Percentiles rank a stretch among this genome's conserved stretches.
Evolutionary conservation across 768 basidiomycete species (phyloP).

Genomic region (Suillus luteus): DNA sequence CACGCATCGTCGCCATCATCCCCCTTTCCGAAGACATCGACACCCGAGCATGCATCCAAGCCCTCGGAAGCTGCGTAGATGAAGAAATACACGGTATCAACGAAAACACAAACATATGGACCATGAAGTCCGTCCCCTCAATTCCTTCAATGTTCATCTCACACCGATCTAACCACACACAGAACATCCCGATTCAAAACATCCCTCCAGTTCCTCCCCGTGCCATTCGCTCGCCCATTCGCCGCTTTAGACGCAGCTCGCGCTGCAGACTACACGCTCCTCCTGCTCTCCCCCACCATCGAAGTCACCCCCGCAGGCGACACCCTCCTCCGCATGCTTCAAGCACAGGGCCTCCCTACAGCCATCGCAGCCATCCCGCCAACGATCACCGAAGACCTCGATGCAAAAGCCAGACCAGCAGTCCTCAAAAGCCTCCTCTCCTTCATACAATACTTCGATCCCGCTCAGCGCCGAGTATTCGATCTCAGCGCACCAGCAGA

Average conservation of each 20-base stretch:
- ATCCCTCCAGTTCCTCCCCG: slow-evolving; percentile 81
- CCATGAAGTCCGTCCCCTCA: slow-evolving; percentile 54
- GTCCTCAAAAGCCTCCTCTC: slow-evolving; percentile 88
- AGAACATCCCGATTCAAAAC: slow-evolving; percentile 92
- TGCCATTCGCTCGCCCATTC: slow-evolving; percentile 73
- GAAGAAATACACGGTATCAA: slow-evolving; percentile 33
- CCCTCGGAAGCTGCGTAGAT: slow-evolving; percentile 59
- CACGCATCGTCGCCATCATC: slow-evolving; percentile 85
- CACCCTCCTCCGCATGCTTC: slow-evolving; percentile 80
- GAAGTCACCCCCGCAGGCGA: slow-evolving; percentile 91
- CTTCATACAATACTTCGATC: slow-evolving; percentile 95
- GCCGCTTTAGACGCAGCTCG: slow-evolving; percentile 82
- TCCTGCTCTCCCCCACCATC: slow-evolving; percentile 75
- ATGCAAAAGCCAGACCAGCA: slow-evolving; percentile 62
- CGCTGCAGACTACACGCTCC: slow-evolving; percentile 87
- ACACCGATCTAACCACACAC: slow-evolving; percentile 10
- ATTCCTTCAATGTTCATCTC: not conserved
- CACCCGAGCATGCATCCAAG: slow-evolving; percentile 49
- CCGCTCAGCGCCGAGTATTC: slow-evolving; percentile 73
- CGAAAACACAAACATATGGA: slow-evolving; percentile 45
- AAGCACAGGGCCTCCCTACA: slow-evolving; percentile 88
- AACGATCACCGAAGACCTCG: slow-evolving; percentile 46
- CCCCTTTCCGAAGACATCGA: slow-evolving; percentile 74
- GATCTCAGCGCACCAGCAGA: slow-evolving; percentile 70
- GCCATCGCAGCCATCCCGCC: slow-evolving; percentile 75